Conservation (phyloP, 768 basidiomycete genomes). For the Mycena olivaceomarginata region DNA sequence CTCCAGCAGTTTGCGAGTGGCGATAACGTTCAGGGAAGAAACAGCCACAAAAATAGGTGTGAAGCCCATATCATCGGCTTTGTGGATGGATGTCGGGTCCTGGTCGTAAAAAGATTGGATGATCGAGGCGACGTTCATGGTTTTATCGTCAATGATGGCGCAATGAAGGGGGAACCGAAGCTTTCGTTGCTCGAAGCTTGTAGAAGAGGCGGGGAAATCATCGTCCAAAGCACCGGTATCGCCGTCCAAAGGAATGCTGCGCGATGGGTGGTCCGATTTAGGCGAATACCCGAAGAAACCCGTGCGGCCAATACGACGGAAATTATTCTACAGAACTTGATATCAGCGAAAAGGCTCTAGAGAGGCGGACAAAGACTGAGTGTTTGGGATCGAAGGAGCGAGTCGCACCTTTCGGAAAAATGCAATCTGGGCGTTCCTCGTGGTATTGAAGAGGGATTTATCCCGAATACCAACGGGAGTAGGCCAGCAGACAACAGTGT, state of each 20-base stretch:
- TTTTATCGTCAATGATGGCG: constrained; percentile 28
- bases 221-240: constrained; percentile 27
- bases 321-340: constrained; percentile 44
- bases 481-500: constrained; percentile 50
- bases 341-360: too few species aligned
- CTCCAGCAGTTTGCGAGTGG: constrained; percentile 36
- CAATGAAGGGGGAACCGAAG: constrained; percentile 33
- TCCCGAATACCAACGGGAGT: constrained; percentile 60
- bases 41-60: constrained; percentile 41
- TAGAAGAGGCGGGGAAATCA: background rate
- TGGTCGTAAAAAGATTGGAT: constrained; percentile 27
- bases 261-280: constrained; percentile 48
- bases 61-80: constrained; percentile 38
- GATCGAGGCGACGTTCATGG: background rate
- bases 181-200: background rate
- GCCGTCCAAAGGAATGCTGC: constrained; percentile 19
- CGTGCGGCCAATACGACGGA: constrained; percentile 52
- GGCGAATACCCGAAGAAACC: constrained; percentile 49
- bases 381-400: too few species aligned
- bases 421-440: constrained; percentile 13
- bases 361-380: too few species aligned
- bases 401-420: constrained; percentile 36
- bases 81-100: constrained; percentile 39
- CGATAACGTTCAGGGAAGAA: constrained; percentile 24
- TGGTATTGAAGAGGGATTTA: constrained; percentile 1